phyloP scores from a whole-genome alignment of 139 green algal species.

The Coccomyxa sp. region DNA sequence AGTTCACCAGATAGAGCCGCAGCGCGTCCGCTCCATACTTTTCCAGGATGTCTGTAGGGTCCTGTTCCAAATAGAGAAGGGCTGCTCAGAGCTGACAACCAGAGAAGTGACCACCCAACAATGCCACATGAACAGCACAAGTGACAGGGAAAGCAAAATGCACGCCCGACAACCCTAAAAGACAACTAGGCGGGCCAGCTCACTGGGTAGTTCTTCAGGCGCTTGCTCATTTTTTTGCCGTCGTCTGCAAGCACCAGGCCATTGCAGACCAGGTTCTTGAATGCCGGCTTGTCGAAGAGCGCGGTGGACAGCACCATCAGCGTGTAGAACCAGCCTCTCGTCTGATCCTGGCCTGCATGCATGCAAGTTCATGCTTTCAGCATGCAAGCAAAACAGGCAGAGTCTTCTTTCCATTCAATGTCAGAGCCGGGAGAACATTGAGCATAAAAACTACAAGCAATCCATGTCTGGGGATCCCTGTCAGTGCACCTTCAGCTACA shows the following conservation, averaged over 20 bases:
- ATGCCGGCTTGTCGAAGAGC: constrained; percentile 96
- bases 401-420: too few species aligned
- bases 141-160: too few species aligned
- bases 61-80: constrained; percentile 33
- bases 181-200: neutral
- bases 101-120: too few species aligned
- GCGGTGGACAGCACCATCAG: constrained; percentile 98
- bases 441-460: constrained; percentile 20
- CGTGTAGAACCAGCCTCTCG: constrained; percentile 94
- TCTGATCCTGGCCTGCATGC: constrained; percentile 43
- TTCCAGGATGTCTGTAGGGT: constrained; percentile 77
- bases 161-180: too few species aligned
- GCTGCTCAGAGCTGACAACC: neutral
- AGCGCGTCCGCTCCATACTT: constrained; percentile 94
- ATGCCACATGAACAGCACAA: too few species aligned
- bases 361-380: constrained; percentile 6
- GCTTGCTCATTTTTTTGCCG: constrained; percentile 99
- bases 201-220: constrained; percentile 98
- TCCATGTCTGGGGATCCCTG: neutral
- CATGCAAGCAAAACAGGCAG: neutral
- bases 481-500: constrained; percentile 62
- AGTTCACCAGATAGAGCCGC: constrained; percentile 98
- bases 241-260: constrained; percentile 95
- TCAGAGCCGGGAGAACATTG: too few species aligned
- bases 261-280: constrained; percentile 99